Base-by-base conservation (phyloP, 1,139 yeast genomes). In the Pichia sp. region DNA sequence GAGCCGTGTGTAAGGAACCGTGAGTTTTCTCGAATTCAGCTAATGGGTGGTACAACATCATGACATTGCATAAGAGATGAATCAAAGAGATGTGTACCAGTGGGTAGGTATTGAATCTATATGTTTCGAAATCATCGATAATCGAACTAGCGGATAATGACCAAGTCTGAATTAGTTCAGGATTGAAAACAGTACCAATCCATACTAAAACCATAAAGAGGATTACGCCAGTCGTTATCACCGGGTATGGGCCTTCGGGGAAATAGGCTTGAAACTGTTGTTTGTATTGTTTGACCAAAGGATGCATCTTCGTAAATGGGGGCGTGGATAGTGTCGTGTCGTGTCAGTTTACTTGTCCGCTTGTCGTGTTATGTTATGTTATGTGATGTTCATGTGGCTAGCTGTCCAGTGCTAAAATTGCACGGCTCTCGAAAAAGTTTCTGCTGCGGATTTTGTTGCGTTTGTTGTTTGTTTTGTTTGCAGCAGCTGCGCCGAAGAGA, bases 1-100 rank as follows among this genome's bases (percentile, higher is more conserved):
- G 71, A 2, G 95, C 97, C 2, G 97, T 85, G 60, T 85, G 78
- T 1, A 90, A 81, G 0, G 97, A 88, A 8, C 97, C 97, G 55
- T 87, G 84, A 31, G 67, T 63, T 44, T 71, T 68, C 66, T 90
- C 97, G 63, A 81, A 88, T 44, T 74, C 69, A 32, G 85, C 67
- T 58, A 88, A 65, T 5, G 90, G 87, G 0, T 79, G 66, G 44
- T 71, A 65, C 40, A 87, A 60, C 0, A 83, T 75, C 39, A 78
- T 50, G n/a, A 77, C 52, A 59, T 86, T 86, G 56, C 85, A 64
- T 3, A 76, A 46, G 64, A 90, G 67, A 62, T 87, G 96, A 45
- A 81, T 50, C 28, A 78, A 52, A 27, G 76, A 72, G 36, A 68
- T 59, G 60, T 88, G 97, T 40, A 78, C 78, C 56, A 88, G 64